Evolutionary conservation across 2,329 filamentous ascomycete species (phyloP).

Genomic region (Aspergillus terreus): DNA sequence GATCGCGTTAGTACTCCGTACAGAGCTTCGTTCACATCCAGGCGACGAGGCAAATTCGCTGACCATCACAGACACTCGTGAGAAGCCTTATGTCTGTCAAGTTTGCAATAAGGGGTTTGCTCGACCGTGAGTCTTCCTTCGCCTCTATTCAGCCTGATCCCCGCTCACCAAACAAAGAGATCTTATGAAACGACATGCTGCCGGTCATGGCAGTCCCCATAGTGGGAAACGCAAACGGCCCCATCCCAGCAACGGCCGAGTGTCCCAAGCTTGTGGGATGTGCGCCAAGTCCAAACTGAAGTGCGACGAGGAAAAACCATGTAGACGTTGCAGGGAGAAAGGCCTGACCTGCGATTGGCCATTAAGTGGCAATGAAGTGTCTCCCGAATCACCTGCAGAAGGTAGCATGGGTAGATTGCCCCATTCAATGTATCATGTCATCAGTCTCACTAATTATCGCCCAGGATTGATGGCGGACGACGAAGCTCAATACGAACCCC

Average conservation of each 20-base stretch:
- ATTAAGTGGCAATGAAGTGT: conserved; percentile 15
- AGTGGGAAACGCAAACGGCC: conserved; percentile 28
- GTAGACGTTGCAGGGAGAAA: conserved; percentile 49
- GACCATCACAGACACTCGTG: conserved; percentile 11
- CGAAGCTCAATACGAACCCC: neutral
- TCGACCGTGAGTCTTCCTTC: conserved; percentile 21
- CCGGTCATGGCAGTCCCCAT: conserved; percentile 32
- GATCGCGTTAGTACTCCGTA: conserved; percentile 44
- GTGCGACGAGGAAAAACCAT: conserved; percentile 54
- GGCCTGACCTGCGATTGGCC: conserved; percentile 42
- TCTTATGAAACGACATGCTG: conserved; percentile 50
- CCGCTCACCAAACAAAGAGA: conserved; percentile 27
- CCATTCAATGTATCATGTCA: no score
- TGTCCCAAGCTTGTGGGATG: conserved; percentile 50
- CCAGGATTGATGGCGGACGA: neutral
- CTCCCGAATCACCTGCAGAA: conserved; percentile 7
- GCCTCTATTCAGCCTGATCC: neutral
- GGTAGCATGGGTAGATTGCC: neutral
- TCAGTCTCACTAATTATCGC: no score
- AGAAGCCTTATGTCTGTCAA: conserved; percentile 32
- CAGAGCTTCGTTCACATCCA: no score
- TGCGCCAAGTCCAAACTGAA: conserved; percentile 52
- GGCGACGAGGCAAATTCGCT: no score
- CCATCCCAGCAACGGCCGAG: conserved; percentile 30
- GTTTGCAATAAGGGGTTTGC: conserved; percentile 32